A percentile compares a stretch with the other conserved stretches of the same genome.
Conservation (phyloP, 805 yeast species). For the Huiozyma naganishii region DNA sequence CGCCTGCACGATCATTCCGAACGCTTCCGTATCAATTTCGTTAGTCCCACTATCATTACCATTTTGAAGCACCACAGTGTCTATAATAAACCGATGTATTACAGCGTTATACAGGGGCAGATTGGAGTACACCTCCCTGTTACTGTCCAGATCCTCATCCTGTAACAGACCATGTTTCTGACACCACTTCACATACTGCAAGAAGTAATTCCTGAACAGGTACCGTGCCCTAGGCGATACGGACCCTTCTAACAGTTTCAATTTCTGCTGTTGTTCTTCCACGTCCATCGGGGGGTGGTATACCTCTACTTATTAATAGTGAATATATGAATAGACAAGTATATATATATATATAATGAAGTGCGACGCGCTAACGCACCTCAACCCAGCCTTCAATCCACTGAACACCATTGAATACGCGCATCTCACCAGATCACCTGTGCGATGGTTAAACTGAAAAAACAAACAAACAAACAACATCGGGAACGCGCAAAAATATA, state of each 20-base stretch:
- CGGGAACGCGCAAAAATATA: too few relatives aligned
- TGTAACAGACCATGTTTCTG: conserved; percentile 7
- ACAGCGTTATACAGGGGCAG: conserved; percentile 17
- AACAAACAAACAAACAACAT: too few relatives aligned
- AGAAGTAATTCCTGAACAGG: conserved; percentile 21
- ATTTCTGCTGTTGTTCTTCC: too few relatives aligned
- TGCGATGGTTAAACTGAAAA: too few relatives aligned
- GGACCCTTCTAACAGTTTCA: not conserved
- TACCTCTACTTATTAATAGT: too few relatives aligned
- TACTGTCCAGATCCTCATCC: not conserved
- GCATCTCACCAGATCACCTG: too few relatives aligned
- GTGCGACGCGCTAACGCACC: too few relatives aligned
- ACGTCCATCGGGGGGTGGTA: too few relatives aligned
- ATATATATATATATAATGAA: too few relatives aligned
- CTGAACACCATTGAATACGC: too few relatives aligned
- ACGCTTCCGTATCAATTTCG: not conserved
- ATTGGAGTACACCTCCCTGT: conserved; percentile 7
- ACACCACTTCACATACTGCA: conserved; percentile 23
- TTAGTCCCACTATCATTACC: not conserved
- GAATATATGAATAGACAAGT: too few relatives aligned
- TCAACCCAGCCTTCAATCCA: too few relatives aligned
- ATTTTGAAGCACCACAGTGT: conserved; percentile 7
- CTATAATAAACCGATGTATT: conserved; percentile 21
- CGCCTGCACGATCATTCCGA: conserved; percentile 5
- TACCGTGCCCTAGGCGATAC: not conserved